These are phyloP conservation scores for Holtermanniella nyarrowii DNA, from an alignment of 768 basidiomycete genomes.

Conservation along the genomic window DNA sequence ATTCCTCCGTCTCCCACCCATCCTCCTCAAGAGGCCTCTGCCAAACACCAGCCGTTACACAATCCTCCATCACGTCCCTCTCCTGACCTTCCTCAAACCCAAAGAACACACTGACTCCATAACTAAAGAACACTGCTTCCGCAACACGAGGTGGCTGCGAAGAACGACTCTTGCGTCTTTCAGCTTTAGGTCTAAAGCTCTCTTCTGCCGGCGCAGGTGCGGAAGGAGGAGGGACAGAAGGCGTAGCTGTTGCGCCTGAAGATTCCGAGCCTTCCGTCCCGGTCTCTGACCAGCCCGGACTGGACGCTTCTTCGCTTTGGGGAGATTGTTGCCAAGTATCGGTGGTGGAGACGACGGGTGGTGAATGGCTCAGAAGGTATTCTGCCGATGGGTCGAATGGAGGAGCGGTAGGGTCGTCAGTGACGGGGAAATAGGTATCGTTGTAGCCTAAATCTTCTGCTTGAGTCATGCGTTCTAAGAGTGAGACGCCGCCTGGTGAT, in stretches of 20 bases:
- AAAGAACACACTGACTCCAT: constrained; percentile 88
- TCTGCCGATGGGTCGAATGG: constrained; percentile 47
- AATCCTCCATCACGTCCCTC: constrained; percentile 70
- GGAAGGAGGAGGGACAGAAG: constrained; percentile 46
- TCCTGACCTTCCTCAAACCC: constrained; percentile 73
- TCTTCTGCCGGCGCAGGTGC: constrained; percentile 45
- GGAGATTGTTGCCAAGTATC: too few species aligned
- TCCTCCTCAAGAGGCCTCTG: constrained; percentile 53
- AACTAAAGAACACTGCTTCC: constrained; percentile 44
- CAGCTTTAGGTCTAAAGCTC: background rate
- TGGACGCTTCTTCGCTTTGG: background rate
- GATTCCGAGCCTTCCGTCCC: background rate
- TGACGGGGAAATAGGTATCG: constrained; percentile 61
- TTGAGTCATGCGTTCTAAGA: constrained; percentile 62
- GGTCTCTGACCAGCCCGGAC: background rate
- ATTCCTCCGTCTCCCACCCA: constrained; percentile 87
- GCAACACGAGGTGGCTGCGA: constrained; percentile 28
- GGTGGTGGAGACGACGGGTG: constrained; percentile 5
- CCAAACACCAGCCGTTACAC: constrained; percentile 61
- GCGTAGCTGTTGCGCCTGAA: constrained; percentile 13
- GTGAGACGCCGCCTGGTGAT: constrained; percentile 49
- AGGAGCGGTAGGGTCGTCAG: constrained; percentile 18
- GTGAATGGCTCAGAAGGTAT: constrained; percentile 47
- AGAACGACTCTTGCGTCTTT: constrained; percentile 16
- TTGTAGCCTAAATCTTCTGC: constrained; percentile 86